These are phyloP conservation scores for Mycosphaerella arachidis DNA, from an alignment of 2,329 filamentous ascomycete species.

Conservation along the genomic window DNA sequence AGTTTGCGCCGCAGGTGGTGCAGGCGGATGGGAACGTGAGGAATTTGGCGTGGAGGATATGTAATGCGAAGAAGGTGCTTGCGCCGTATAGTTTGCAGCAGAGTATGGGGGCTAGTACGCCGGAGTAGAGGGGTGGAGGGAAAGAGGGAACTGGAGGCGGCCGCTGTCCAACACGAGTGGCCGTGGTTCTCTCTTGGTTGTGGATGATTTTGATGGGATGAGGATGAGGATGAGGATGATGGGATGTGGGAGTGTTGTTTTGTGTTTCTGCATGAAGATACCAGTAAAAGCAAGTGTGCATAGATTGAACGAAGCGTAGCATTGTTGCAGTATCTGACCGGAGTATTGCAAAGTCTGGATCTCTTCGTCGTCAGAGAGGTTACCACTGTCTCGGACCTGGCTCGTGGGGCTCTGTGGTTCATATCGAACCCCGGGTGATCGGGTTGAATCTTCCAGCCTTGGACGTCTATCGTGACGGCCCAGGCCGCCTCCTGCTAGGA, in stretches of 20 bases:
- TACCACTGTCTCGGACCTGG: neutral
- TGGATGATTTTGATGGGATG: neutral
- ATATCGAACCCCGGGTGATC: neutral
- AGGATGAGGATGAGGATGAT: neutral
- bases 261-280: neutral
- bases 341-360: neutral
- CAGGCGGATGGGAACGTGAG: slow-evolving; percentile 84
- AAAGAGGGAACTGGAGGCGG: neutral
- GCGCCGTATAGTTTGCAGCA: slow-evolving; percentile 49
- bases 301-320: neutral
- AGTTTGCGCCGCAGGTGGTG: slow-evolving; percentile 89
- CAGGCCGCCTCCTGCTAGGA: neutral
- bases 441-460: too few relatives aligned
- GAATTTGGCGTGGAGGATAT: slow-evolving; percentile 90
- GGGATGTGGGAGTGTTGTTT: neutral
- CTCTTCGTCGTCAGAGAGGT: neutral
- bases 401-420: neutral
- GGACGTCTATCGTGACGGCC: too few relatives aligned
- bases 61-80: slow-evolving; percentile 90
- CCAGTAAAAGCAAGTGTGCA: neutral
- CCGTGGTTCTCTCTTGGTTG: neutral
- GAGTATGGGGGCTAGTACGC: slow-evolving; percentile 35
- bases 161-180: slow-evolving; percentile 5
- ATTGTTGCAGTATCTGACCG: neutral
- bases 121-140: slow-evolving; percentile 13